phyloP scores from a whole-genome alignment of 331 rosid species.

The Quercus lobata region DNA sequence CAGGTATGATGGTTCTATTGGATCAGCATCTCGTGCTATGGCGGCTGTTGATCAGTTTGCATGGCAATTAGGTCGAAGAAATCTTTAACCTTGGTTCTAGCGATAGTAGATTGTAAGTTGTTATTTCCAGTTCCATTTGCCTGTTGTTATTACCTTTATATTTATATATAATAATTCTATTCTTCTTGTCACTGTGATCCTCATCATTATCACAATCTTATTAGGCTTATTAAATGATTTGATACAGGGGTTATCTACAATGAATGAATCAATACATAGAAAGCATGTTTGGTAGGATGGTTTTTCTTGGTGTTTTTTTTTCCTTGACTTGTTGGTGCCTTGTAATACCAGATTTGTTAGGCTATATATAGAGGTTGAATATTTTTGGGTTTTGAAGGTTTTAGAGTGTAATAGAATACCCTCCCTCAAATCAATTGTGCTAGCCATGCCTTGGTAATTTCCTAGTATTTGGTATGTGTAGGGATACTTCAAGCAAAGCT shows the following conservation, averaged over 20 bases:
- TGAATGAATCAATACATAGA: not conserved
- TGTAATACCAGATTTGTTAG: not conserved
- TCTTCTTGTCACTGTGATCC: not conserved
- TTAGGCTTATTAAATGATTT: too few relatives aligned
- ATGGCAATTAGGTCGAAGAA: conserved; percentile 42
- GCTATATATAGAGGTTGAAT: not conserved
- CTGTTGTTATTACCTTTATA: not conserved
- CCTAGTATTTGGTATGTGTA: too few relatives aligned
- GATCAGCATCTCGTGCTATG: conserved; percentile 85
- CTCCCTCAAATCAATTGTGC: not conserved
- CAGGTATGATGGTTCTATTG: conserved; percentile 69
- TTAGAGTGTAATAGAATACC: not conserved
- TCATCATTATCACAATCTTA: not conserved
- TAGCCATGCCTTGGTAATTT: not conserved
- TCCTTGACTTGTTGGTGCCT: not conserved
- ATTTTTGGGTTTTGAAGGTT: not conserved
- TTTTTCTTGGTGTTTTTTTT: too few relatives aligned
- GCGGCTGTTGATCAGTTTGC: conserved; percentile 47
- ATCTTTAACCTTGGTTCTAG: conserved; percentile 23
- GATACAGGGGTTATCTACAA: not conserved
- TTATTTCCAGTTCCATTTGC: not conserved
- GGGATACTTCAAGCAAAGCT: too few relatives aligned
- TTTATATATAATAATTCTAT: not conserved
- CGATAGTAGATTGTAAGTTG: conserved; percentile 4
- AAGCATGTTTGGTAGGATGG: not conserved